Base-by-base conservation (phyloP, 2,329 filamentous ascomycete genomes). In the Fusarium domesticum region DNA sequence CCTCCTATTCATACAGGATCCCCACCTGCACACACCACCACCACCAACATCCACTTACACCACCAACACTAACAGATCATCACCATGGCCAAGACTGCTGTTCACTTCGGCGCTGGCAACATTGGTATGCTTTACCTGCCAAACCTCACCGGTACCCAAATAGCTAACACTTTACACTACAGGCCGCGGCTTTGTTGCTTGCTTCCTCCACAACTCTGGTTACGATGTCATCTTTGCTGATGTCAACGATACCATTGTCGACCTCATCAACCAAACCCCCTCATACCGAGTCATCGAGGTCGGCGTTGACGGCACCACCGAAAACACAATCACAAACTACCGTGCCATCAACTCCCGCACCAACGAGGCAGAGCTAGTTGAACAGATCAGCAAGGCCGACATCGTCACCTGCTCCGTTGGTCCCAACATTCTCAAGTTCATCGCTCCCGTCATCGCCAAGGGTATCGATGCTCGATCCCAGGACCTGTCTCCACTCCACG, bases 211-310 rank as follows among this genome's bases (percentile, higher is more conserved):
- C 76, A 86, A 95, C 70, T 93, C 91, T 11, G 91, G 89, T 65
- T 98, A 91, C 68, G 89, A 96, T 65, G 92, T 98, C 62, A 78
- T 97, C 73, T 97, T 98, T 64, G 85, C 95, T 59, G 93, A 98
- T 76, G 91, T 98, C 56, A 84, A 90, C 72, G 89, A 92, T 66
- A 72, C 72, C 50, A 75, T 96, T 51, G 93, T 97, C 66, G 76
- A 92, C 60, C 71, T 78, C 41, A 80, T 98, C 57, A 89, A 97
- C 66, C 71, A 76, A 16, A 78, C 81, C 37, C 76, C 83, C 43
- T 86, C 82, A 12, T 98, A 97, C 79, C 84, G 85, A 53, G 92
- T 98, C 65, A 95, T 92, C 48, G 91, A 96, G 73, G 89, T 96
- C 59, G 90, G 90, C 55, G 78, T 83, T 38, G 86, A 95, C 48